These are phyloP conservation scores for Solanum chmielewskii DNA, from an alignment of 257 asterid genomes.

Conservation along the genomic window DNA sequence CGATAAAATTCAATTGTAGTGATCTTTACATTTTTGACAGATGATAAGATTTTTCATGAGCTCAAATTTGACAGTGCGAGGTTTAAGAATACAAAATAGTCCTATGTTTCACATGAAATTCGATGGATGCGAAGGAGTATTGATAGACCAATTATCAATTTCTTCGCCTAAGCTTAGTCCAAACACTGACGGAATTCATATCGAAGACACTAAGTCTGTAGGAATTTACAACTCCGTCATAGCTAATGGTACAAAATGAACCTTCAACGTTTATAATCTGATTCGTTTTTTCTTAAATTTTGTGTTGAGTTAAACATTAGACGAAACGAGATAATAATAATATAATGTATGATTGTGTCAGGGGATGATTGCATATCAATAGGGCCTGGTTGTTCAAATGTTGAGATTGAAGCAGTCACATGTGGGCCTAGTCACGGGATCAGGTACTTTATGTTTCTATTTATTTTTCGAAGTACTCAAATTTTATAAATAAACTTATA, in stretches of 20 bases:
- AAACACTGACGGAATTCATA: conserved; percentile 88
- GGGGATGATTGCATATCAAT: conserved; percentile 97
- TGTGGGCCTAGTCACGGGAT: conserved; percentile 99
- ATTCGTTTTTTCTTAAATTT: background rate
- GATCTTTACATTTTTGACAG: conserved; percentile 15
- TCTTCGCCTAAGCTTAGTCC: conserved; percentile 92
- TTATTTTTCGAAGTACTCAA: background rate
- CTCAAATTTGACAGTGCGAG: conserved; percentile 58
- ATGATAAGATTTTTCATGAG: conserved; percentile 84
- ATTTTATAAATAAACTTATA: background rate
- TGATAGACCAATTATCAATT: conserved; percentile 52
- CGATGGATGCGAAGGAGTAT: conserved; percentile 72
- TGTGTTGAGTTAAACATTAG: background rate
- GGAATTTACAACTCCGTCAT: conserved; percentile 77
- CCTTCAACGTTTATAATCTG: no score
- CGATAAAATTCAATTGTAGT: background rate
- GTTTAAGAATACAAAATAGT: conserved; percentile 67
- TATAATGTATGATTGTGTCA: conserved; percentile 1
- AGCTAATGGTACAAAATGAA: conserved; percentile 37
- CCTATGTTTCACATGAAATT: conserved; percentile 89
- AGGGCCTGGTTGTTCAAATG: conserved; percentile 84
- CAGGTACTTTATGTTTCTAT: conserved; percentile 31
- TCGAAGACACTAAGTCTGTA: conserved; percentile 64
- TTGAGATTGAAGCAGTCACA: conserved; percentile 66
- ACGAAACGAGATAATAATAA: background rate